phyloP scores from a whole-genome alignment of 2,329 filamentous ascomycete species.

The Nothomitra cinnamomea region DNA sequence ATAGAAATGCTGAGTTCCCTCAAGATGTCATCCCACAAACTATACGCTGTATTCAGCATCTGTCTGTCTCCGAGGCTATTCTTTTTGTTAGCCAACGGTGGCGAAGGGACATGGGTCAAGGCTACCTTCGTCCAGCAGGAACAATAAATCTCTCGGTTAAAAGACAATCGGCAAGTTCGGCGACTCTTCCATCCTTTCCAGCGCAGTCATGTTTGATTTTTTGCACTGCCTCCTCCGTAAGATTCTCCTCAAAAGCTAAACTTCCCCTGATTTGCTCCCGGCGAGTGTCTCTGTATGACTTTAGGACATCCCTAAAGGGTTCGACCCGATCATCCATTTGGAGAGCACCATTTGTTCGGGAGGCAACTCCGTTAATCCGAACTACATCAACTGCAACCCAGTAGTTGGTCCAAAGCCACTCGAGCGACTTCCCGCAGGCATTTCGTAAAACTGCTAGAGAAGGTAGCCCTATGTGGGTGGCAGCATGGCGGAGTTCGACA shows the following conservation, averaged over 20 bases:
- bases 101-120: slow-evolving; percentile 8
- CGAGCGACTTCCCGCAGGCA: slow-evolving; percentile 51
- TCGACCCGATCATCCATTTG: slow-evolving; percentile 6
- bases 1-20: slow-evolving; percentile 9
- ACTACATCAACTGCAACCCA: slow-evolving; percentile 40
- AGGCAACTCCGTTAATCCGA: not conserved
- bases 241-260: slow-evolving; percentile 4
- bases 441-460: slow-evolving; percentile 54
- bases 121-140: slow-evolving; percentile 15
- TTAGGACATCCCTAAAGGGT: not conserved
- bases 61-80: slow-evolving; percentile 14
- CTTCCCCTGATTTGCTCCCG: slow-evolving; percentile 2
- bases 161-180: slow-evolving; percentile 15
- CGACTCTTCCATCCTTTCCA: slow-evolving; percentile 10
- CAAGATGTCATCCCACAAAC: slow-evolving; percentile 22
- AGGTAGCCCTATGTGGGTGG: slow-evolving; percentile 76
- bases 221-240: slow-evolving; percentile 12
- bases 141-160: slow-evolving; percentile 17
- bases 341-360: not conserved
- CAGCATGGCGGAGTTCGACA: slow-evolving; percentile 78
- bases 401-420: slow-evolving; percentile 83
- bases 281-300: not conserved
- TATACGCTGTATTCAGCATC: slow-evolving; percentile 16
- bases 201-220: slow-evolving; percentile 18
- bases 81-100: not conserved